These are phyloP conservation scores for Botrytis paeoniae DNA, from an alignment of 2,329 filamentous ascomycete species.

Conservation along the genomic window DNA sequence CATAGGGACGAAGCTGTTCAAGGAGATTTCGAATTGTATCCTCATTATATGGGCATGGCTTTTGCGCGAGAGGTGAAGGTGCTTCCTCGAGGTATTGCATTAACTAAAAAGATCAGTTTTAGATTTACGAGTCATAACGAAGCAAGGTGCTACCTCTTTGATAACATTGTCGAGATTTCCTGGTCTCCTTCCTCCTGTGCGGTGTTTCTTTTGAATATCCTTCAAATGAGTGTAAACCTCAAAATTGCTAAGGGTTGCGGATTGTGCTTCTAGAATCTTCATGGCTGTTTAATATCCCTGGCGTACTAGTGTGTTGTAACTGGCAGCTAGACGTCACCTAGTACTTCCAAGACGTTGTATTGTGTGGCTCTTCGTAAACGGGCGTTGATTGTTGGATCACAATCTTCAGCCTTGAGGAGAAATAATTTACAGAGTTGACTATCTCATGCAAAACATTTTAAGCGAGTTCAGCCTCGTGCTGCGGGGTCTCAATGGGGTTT, in stretches of 20 bases:
- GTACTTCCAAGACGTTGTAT: constrained; percentile 3
- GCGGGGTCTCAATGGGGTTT: constrained; percentile 12
- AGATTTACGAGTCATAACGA: too few relatives aligned
- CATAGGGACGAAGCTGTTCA: constrained; percentile 52
- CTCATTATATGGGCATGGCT: constrained; percentile 46
- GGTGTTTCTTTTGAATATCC: constrained; percentile 45
- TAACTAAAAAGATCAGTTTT: constrained; percentile 45
- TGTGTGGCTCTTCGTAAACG: not conserved
- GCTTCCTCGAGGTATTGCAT: constrained; percentile 56
- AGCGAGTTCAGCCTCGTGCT: constrained; percentile 16
- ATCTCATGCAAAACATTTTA: constrained; percentile 19
- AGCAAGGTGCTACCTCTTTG: constrained; percentile 54
- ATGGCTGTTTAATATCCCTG: constrained; percentile 34
- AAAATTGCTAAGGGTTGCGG: constrained; percentile 67
- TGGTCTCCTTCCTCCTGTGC: constrained; percentile 19
- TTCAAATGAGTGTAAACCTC: constrained; percentile 67
- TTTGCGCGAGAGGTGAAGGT: constrained; percentile 50
- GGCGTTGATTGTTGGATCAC: not conserved
- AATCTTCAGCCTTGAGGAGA: constrained; percentile 22
- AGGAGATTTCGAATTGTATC: constrained; percentile 53
- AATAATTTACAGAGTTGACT: not conserved
- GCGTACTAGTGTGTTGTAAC: not conserved
- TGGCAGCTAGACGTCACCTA: not conserved
- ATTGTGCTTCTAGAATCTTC: constrained; percentile 71
- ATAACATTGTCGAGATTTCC: constrained; percentile 47